Base-by-base conservation (phyloP, 2,329 filamentous ascomycete genomes). In the Xylaria sp. region DNA sequence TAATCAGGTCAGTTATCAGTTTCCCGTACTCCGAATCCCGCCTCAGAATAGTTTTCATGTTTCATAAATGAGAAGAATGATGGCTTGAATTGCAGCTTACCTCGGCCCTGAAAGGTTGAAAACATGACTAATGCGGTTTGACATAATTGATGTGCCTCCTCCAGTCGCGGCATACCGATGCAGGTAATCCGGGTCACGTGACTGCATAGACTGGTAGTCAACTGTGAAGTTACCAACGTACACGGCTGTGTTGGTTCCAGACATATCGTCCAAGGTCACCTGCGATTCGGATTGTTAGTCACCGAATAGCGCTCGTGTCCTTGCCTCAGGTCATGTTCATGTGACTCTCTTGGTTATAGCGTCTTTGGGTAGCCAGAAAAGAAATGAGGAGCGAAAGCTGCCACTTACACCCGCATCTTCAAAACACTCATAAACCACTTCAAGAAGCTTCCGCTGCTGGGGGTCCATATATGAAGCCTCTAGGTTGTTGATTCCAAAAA, bases 101-200 rank as follows among this genome's bases (percentile, higher is more conserved):
- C 82, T 84, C 0, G 81, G 75, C 1, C 81, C 71, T 1, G 80
- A 73, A 12, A 76, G 20, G 65, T 76, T 41, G 77, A 82, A 55
- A 69, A 81, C 4, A 72, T 77, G 39, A 73, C 72, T 63, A 75
- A 81, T 39, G 60, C 75, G 23, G 74, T 76, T 50, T 63, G 54
- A 15, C 52, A 77, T 18, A 1, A 65, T 65, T 1, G 63, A 20
- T 3, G 32, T 25, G 5, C 64, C 52, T 1, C 4, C 15, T 6
- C 65, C 65, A 2, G 67, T 70, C 1, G 70, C 69, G 1, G 52
- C 1, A 60, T 71, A 60, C 59, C 72, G 5, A 64, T 28, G 13
- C 3, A 28, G 15, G 41, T 50, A 46, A 25, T 62, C 65, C 2
- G 37, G 39, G 18, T 60, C 62, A 20, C 66, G 39, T 2, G 15